Evolutionary conservation across 192 early-diverging fungal species (phyloP), one percentile per base, ranked within the genome.

Genomic region (Backusella mclennaniae): DNA sequence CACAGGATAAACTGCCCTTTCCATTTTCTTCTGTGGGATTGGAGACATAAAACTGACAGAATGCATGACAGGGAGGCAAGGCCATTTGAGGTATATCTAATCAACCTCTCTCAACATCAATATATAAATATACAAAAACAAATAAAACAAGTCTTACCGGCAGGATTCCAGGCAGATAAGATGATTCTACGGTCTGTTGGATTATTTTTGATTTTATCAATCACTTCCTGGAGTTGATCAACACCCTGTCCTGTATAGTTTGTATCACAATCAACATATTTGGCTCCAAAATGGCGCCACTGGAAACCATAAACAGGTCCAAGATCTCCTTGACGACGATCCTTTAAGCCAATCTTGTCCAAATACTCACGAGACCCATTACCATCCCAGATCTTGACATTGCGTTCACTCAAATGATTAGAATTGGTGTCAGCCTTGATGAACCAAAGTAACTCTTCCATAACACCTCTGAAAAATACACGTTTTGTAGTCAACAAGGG

Each of bases 261-360:
- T 1, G 89, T 87, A 74, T 98, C 91, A 38, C 89, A 90, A 69
- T 91, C 90, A 56, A 82, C 77, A 80, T 99, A 99, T 67, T 92
- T 78, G 1, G 98, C 98, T 0, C 98, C 98, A 89, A 99, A 99
- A 78, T 99, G 96, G 35, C 98, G 85, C 98, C 98, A 99, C 77
- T 99, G 98, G 84, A 96, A 99, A 15, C 98, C 98, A 76, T 99
- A 99, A 23, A 99, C 94, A 1, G 95, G 95, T 0, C 97, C 97
- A 31, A 99, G 78, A 71, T 98, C 98, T 17, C 97, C 96, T 44
- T 92, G 92, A 41, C 90, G 86, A 33, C 93, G 87, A 74, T 96
- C 76, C 0, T 76, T 35, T 23, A 98, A 82, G 0, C 96, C 96
- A 14, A 93, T 81, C 67, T 86, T 85, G 82, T 98, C 98, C n/a